Conservation (phyloP, 2,329 filamentous ascomycete species). For the Colletotrichum orchidophilum region DNA sequence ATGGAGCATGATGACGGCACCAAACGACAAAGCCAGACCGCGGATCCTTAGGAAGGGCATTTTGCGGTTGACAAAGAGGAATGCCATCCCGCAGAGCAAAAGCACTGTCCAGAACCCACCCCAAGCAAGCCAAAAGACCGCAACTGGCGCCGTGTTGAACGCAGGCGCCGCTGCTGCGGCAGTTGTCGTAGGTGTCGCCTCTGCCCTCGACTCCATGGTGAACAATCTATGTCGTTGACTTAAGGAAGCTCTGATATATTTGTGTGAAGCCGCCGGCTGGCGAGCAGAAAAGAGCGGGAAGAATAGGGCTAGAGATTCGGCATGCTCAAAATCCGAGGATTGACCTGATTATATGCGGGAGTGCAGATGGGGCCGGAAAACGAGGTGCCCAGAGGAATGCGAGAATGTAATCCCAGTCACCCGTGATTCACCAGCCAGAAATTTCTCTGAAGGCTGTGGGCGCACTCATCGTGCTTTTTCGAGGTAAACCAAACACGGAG, state of each 20-base stretch:
- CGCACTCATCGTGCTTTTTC: constrained; percentile 2
- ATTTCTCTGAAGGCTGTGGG: neutral
- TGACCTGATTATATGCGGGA: constrained; percentile 28
- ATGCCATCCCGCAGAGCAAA: constrained; percentile 50
- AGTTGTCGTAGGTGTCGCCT: neutral
- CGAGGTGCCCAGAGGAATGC: constrained; percentile 1
- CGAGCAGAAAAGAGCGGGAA: neutral
- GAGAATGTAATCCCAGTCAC: neutral
- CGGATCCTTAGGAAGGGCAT: constrained; percentile 52
- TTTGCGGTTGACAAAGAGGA: constrained; percentile 50
- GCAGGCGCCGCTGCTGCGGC: constrained; percentile 1
- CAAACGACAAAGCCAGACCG: constrained; percentile 37
- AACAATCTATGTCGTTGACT: neutral
- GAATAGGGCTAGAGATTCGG: neutral
- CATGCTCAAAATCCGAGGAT: neutral
- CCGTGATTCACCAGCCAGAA: neutral
- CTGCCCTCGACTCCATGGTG: constrained; percentile 12
- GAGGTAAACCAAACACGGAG: constrained; percentile 2
- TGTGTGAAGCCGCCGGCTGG: neutral
- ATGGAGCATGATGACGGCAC: constrained; percentile 50
- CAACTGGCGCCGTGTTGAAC: constrained; percentile 45
- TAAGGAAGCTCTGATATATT: neutral
- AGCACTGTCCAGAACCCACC: constrained; percentile 50
- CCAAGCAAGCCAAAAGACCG: constrained; percentile 52
- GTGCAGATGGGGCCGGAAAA: constrained; percentile 6